Base-by-base conservation (phyloP, 202 grass and related monocot genomes). In the Zoysia matrella region DNA sequence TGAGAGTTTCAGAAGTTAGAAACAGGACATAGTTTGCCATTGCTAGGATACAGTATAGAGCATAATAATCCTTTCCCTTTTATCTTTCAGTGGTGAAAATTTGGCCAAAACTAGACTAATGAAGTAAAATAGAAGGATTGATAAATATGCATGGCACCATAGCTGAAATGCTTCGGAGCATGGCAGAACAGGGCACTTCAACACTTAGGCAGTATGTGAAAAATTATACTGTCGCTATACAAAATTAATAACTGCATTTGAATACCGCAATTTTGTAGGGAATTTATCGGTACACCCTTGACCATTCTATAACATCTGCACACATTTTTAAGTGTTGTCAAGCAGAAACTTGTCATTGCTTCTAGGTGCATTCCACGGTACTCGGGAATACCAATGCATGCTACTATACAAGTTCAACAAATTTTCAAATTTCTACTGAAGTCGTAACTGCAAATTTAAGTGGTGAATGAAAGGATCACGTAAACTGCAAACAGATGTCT, bases 1-100 rank as follows among this genome's bases (percentile, higher is more conserved):
- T 55, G 46, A 75, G 62, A 65, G 16, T 47, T 69, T 16, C 41
- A 71, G 76, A 87, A n/a, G 63, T 82, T 63, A 94, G 43, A 30
- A 7, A 72, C 4, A 62, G 22, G 78, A 1, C 1, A 65, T 50
- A 75, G 15, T 57, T 69, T 74, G 40, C 9, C 41, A 36, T 66
- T 53, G 48, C 11, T 7, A 65, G 22, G 74, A 50, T 78, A 78
- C 45, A 60, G 60, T 76, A 39, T 15, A 50, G 18, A 15, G 18
- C 2, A 2, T 8, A 47, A 4, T 11, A 10, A 12, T 55, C 8
- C 3, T 70, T 60, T 58, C 42, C 16, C 54, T n/a, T 64, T 39
- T 7, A 60, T n/a, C 66, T 48, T 11, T 71, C 42, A 52, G 14
- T 22, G 18, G 22, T 72, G 18, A 5, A 43, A 42, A 40, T 48